Evolutionary conservation across 257 asterid genomes (phyloP).

Genomic region (Ehretia macrophylla): DNA sequence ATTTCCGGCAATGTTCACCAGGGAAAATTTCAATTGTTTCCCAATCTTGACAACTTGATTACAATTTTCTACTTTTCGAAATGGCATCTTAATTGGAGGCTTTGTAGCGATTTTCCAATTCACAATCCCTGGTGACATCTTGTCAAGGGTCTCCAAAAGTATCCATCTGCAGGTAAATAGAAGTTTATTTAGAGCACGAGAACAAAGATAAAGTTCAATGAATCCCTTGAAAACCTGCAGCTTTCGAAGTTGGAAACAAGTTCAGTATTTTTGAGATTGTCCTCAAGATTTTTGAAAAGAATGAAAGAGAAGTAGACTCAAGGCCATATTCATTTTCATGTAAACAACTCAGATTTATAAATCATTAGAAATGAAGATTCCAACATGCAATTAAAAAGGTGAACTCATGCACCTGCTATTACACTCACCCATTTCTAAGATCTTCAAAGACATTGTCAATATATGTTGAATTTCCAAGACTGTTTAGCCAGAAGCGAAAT

Average conservation of each 20-base stretch:
- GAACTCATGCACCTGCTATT: background rate
- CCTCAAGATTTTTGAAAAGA: no score
- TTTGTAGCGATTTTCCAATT: conserved; percentile 88
- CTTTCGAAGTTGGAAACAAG: no score
- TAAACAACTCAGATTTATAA: no score
- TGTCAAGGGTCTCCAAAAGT: conserved; percentile 83
- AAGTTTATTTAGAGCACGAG: background rate
- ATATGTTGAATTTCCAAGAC: conserved; percentile 72
- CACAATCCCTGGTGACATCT: conserved; percentile 86
- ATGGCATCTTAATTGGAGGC: conserved; percentile 97
- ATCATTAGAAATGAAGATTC: no score
- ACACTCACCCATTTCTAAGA: conserved; percentile 83
- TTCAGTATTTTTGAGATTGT: no score
- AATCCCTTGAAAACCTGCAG: no score
- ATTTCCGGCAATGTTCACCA: conserved; percentile 88
- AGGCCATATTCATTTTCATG: no score
- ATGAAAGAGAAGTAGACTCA: no score
- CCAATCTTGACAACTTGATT: conserved; percentile 96
- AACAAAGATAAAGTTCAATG: background rate
- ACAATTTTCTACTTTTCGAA: conserved; percentile 89
- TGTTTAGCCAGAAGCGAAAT: conserved; percentile 89
- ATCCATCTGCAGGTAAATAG: conserved; percentile 64
- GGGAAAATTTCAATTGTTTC: conserved; percentile 82
- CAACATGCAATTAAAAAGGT: background rate
- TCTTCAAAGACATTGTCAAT: conserved; percentile 96